phyloP scores from a whole-genome alignment of 768 basidiomycete genomes.

The Psilocybe azurescens region DNA sequence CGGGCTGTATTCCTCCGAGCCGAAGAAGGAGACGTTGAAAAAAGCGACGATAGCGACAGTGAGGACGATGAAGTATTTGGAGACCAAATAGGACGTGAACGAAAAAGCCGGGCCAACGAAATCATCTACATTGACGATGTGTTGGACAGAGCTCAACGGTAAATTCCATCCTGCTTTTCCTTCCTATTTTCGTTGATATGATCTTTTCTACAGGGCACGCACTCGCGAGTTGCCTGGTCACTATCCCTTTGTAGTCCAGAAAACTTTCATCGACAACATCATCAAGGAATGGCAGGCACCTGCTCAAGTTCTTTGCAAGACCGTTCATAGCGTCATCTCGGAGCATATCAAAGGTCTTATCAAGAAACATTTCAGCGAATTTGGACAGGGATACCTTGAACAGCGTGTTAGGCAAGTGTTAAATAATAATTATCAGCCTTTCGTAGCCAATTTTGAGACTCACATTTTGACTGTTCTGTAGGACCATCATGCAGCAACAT shows the following conservation, averaged over 20 bases:
- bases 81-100: neutral
- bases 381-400: constrained; percentile 58
- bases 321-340: constrained; percentile 41
- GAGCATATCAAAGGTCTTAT: constrained; percentile 49
- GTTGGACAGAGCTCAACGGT: constrained; percentile 51
- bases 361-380: constrained; percentile 51
- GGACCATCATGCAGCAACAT: constrained; percentile 48
- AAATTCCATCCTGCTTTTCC: constrained; percentile 20
- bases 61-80: constrained; percentile 1
- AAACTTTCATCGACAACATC: constrained; percentile 50
- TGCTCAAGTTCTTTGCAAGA: constrained; percentile 48
- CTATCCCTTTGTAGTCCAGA: constrained; percentile 68
- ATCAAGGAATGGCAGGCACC: constrained; percentile 57
- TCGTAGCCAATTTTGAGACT: neutral
- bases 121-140: constrained; percentile 61
- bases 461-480: constrained; percentile 3
- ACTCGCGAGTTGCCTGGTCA: constrained; percentile 74
- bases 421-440: no score
- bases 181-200: neutral
- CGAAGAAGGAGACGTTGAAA: constrained; percentile 20
- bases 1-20: constrained; percentile 25
- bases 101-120: constrained; percentile 8
- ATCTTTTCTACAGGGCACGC: constrained; percentile 51
- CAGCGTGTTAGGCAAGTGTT: constrained; percentile 46
- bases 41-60: constrained; percentile 13